Percentiles rank a stretch among this genome's conserved stretches.
Evolutionary conservation across 768 basidiomycete genomes (phyloP).

Genomic region (Serendipita sp.): DNA sequence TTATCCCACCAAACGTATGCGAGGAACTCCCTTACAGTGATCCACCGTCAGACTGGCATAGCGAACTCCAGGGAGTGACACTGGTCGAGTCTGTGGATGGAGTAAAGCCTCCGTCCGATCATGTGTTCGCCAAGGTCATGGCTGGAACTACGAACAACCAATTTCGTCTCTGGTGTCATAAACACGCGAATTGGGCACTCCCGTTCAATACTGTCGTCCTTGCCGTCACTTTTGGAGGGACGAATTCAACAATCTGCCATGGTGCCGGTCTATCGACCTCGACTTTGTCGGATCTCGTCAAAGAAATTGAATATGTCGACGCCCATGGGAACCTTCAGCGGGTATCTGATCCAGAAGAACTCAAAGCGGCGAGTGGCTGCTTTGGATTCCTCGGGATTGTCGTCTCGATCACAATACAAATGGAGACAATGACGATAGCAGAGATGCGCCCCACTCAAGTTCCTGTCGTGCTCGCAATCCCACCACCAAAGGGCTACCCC

Average conservation of each 20-base stretch:
- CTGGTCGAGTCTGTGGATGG: neutral
- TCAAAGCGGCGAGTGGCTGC: constrained; percentile 18
- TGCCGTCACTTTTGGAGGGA: constrained; percentile 19
- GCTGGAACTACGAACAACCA: constrained; percentile 19
- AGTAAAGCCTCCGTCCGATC: neutral
- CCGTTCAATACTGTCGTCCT: constrained; percentile 20
- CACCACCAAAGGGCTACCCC: constrained; percentile 16
- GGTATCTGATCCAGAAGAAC: constrained; percentile 14
- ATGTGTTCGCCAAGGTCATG: constrained; percentile 8
- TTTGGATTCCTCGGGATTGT: constrained; percentile 19
- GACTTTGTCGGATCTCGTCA: constrained; percentile 18
- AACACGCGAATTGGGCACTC: constrained; percentile 12
- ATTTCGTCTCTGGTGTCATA: constrained; percentile 17
- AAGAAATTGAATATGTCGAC: constrained; percentile 18
- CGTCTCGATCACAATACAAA: constrained; percentile 16
- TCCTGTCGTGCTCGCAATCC: constrained; percentile 15
- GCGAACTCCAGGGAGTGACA: neutral
- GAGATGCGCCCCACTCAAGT: constrained; percentile 16
- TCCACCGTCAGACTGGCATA: constrained; percentile 1
- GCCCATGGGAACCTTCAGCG: constrained; percentile 14
- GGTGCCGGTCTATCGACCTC: constrained; percentile 15
- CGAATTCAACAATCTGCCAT: constrained; percentile 18
- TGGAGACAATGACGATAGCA: constrained; percentile 18
- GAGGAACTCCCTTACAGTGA: constrained; percentile 6
- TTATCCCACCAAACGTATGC: constrained; percentile 1